Evolutionary conservation across 2,329 filamentous ascomycete genomes (phyloP), one percentile per base, ranked within the genome.

Genomic region (Cryphonectria parasitica): DNA sequence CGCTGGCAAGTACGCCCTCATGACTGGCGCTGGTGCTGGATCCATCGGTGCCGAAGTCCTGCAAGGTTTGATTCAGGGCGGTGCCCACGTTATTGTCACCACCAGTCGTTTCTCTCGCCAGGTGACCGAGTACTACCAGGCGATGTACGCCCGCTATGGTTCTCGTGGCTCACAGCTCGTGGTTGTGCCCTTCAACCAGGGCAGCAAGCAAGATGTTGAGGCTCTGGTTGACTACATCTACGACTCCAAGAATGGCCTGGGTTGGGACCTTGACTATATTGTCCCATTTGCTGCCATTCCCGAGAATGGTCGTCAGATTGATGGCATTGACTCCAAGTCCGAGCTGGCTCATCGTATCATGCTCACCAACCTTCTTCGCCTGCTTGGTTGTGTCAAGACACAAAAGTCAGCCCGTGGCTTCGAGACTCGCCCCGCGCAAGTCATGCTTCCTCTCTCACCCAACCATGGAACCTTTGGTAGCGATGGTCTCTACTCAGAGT

Each of bases 401-500:
- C 92, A 98, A 81, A 99, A 99, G 87, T 87, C 91, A 39, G 88
- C 91, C 74, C 90, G 92, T 75, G 94, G 93, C 70, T 97, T 96
- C 77, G 94, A 97, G 84, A 99, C 96, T 45, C 93, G 96, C 54
- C 96, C 96, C 64, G 96, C 96, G 36, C 96, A 99, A 82, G 95
- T 98, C 77, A 95, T 99, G 73, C 88, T 99, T 36, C 96, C 96
- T 63, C 87, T 99, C 11, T 99, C 96, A 2, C 96, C 96, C 71
- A 99, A 99, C 84, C 97, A 99, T 83, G 96, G 96, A 75, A 99
- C 95, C 43, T 99, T 99, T 77, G 96, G 96, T 78, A 98, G 94
- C 79, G 96, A 99, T 77, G 96, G 96, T 84, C 89, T 99, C 64
- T 99, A 99, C 84, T 97, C 96, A 7, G 96, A 99, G 84, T 98